Evolutionary conservation across 768 basidiomycete species (phyloP), one percentile per base, ranked within the genome.

Genomic region (Hericium erinaceus): DNA sequence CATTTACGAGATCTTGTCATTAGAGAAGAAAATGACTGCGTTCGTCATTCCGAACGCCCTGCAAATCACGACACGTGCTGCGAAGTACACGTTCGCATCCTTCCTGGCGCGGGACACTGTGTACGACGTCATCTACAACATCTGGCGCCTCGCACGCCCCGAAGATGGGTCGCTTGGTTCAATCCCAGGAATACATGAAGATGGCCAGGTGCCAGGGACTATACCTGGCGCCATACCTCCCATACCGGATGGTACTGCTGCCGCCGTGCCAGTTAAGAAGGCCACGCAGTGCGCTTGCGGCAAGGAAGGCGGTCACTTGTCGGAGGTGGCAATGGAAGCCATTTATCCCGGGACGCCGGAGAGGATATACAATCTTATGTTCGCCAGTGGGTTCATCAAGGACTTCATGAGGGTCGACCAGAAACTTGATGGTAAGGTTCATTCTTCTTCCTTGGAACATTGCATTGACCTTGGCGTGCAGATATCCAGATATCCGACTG

Each of bases 1-100:
- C 7, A 92, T 97, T 61, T 80, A 84, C 67, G 92, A 97, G 66
- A 85, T 98, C 57, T 84, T 79, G 37, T 75, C 81, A 20, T 80
- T 98, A 22, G 95, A 98, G 67, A 98, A 97, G 80, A 91, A 84
- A 66, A 98, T 95, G 92, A 98, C 95, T 0, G 95, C 95, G 2
- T 90, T 94, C 64, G 92, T 98, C 58, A 98, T 98, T 61, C 95
- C 95, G 15, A 98, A 98, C 69, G 95, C 92, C 24, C 95, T 98
- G 63, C 87, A 89, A 64, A 81, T 98, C 57, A 83, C 90, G 13
- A 97, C 95, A 0, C 79, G 80, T 26, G 83, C 84, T 63, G 79
- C 80, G 16, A 92, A 95, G 74, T 92, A 97, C 73, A 90, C 87
- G 1, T 98, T 98, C 64, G 92, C 97, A 0, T 98, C 95, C 13